These are phyloP conservation scores for Gryganskiella cystojenkinii DNA, from an alignment of 192 early-diverging fungal species.

Conservation along the genomic window DNA sequence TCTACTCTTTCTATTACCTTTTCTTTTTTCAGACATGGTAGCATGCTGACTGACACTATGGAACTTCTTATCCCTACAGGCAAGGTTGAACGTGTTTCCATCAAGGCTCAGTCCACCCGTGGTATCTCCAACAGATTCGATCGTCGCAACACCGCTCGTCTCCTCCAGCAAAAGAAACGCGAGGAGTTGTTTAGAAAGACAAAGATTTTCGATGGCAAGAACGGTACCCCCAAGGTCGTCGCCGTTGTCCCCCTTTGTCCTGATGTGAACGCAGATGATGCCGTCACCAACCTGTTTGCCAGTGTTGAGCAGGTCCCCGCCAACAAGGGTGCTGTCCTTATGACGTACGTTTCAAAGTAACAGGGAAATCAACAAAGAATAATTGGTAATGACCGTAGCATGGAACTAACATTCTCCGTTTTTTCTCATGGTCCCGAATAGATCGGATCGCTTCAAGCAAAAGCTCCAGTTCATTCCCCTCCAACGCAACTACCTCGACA, in stretches of 20 bases:
- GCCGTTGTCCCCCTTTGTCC: constrained; percentile 91
- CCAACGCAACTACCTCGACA: constrained; percentile 81
- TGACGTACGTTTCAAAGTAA: constrained; percentile 37
- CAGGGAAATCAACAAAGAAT: too few species aligned
- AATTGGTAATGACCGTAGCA: too few species aligned
- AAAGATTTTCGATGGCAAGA: constrained; percentile 85
- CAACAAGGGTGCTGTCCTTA: constrained; percentile 38
- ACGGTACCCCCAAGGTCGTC: constrained; percentile 90
- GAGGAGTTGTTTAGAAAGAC: constrained; percentile 73
- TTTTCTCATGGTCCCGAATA: constrained; percentile 18
- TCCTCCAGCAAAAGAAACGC: constrained; percentile 86
- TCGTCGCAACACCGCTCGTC: constrained; percentile 82
- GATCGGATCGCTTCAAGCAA: constrained; percentile 90
- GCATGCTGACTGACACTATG: too few species aligned
- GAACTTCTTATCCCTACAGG: constrained; percentile 57
- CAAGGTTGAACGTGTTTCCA: constrained; percentile 68
- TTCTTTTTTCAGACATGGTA: not conserved
- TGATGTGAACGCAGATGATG: constrained; percentile 67
- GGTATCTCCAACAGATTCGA: constrained; percentile 71
- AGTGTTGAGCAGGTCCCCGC: constrained; percentile 52
- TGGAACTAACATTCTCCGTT: too few species aligned
- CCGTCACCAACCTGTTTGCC: constrained; percentile 65
- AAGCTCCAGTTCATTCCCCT: constrained; percentile 85
- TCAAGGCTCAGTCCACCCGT: constrained; percentile 67
- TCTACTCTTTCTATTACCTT: not conserved